A percentile compares a stretch with the other conserved stretches of the same genome.
phyloP scores from a whole-genome alignment of 2,329 filamentous ascomycete species.

The Trichophaea hybrida region DNA sequence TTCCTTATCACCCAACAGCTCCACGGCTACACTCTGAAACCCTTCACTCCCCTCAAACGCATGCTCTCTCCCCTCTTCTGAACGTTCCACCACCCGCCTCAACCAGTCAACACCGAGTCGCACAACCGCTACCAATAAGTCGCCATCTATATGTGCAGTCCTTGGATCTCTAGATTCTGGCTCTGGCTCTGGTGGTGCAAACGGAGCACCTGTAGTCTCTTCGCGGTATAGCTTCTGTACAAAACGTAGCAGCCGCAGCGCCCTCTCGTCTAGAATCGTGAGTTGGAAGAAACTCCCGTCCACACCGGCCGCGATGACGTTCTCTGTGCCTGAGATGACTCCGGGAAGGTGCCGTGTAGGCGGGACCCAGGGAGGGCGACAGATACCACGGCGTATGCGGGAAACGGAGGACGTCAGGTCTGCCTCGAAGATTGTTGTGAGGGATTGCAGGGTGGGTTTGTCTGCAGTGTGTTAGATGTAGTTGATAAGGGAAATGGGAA shows the following conservation, averaged over 20 bases:
- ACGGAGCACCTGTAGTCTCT: slow-evolving; percentile 3
- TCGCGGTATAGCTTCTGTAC: slow-evolving; percentile 48
- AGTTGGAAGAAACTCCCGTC: slow-evolving; percentile 60
- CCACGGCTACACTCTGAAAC: slow-evolving; percentile 21
- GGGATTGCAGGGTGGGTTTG: slow-evolving; percentile 16
- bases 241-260: slow-evolving; percentile 56
- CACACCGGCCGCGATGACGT: slow-evolving; percentile 50
- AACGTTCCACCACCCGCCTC: slow-evolving; percentile 8
- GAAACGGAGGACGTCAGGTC: slow-evolving; percentile 43
- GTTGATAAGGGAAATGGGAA: background rate
- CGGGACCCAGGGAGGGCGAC: slow-evolving; percentile 40
- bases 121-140: slow-evolving; percentile 14
- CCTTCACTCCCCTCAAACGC: slow-evolving; percentile 24
- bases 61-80: background rate
- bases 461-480: slow-evolving; percentile 9
- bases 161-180: slow-evolving; percentile 8
- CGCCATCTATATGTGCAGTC: slow-evolving; percentile 18
- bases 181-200: background rate
- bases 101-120: slow-evolving; percentile 20
- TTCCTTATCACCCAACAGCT: slow-evolving; percentile 17
- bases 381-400: slow-evolving; percentile 41
- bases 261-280: slow-evolving; percentile 45
- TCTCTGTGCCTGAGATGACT: slow-evolving; percentile 35
- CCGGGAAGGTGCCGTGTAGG: slow-evolving; percentile 26
- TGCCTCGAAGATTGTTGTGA: slow-evolving; percentile 40